phyloP scores from a whole-genome alignment of 1,284 basidiomycete genomes.

The Athelia psychrophila region DNA sequence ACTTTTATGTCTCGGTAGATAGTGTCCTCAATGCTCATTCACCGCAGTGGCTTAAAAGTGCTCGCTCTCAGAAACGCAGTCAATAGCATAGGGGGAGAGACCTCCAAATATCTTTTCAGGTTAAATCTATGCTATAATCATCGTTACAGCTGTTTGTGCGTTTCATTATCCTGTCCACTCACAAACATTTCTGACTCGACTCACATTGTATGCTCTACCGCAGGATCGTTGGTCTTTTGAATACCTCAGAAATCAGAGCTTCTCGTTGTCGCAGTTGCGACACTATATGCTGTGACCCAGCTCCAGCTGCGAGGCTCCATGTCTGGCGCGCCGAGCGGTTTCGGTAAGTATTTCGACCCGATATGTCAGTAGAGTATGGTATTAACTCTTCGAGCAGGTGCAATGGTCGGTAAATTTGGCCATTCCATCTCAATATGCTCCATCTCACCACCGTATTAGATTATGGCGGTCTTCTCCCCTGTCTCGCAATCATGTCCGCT shows the following conservation, averaged over 20 bases:
- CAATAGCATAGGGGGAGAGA: background rate
- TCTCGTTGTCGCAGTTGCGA: background rate
- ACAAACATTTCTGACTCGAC: background rate
- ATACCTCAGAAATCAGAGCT: background rate
- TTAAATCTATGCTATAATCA: background rate
- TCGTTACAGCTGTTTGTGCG: background rate
- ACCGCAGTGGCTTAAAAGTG: background rate
- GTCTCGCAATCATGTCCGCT: background rate
- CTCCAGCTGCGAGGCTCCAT: background rate
- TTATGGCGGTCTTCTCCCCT: background rate
- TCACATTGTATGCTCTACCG: background rate
- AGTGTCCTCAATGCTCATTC: too few relatives aligned
- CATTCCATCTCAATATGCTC: background rate
- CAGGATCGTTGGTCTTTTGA: background rate
- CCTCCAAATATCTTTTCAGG: background rate
- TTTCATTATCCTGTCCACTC: background rate
- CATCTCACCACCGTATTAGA: background rate
- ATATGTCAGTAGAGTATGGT: background rate
- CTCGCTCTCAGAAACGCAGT: background rate
- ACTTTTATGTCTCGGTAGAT: background rate
- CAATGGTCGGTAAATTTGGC: background rate
- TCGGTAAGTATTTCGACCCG: background rate
- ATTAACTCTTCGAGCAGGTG: background rate
- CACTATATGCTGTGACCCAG: background rate
- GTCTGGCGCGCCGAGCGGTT: background rate